These are phyloP conservation scores for Venustampulla echinocandica DNA, from an alignment of 495 filamentous ascomycete genomes.

Conservation along the genomic window DNA sequence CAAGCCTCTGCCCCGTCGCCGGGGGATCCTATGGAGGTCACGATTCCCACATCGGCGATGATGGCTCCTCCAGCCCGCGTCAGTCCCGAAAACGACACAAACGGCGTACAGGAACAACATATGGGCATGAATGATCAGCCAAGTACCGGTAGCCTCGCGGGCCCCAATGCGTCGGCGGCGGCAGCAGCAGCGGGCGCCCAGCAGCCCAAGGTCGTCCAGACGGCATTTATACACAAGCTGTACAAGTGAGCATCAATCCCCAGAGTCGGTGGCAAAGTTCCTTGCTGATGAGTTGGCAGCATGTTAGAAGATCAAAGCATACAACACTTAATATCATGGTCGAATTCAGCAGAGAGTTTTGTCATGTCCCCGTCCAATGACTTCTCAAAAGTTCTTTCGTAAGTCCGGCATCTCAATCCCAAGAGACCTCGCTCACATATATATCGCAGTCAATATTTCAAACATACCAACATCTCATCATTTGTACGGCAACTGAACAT, in stretches of 20 bases:
- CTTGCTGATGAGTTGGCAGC: slow-evolving; percentile 45
- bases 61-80: slow-evolving; percentile 22
- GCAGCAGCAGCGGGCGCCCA: slow-evolving; percentile 82
- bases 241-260: slow-evolving; percentile 68
- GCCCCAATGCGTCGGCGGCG: slow-evolving; percentile 27
- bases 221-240: slow-evolving; percentile 98
- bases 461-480: slow-evolving; percentile 97
- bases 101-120: slow-evolving; percentile 24
- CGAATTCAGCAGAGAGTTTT: slow-evolving; percentile 86
- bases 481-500: slow-evolving; percentile 98
- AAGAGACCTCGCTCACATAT: slow-evolving; percentile 17
- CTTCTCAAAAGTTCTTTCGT: slow-evolving; percentile 98
- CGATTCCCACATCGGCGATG: slow-evolving; percentile 14
- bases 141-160: slow-evolving; percentile 19
- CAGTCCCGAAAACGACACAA: slow-evolving; percentile 23
- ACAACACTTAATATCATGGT: slow-evolving; percentile 95
- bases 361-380: slow-evolving; percentile 96
- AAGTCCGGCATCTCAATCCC: slow-evolving; percentile 29
- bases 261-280: slow-evolving; percentile 3
- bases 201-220: slow-evolving; percentile 96
- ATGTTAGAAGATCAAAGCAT: slow-evolving; percentile 94
- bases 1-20: slow-evolving; percentile 20
- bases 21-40: slow-evolving; percentile 24
- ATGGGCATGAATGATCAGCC: slow-evolving; percentile 21
- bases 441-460: slow-evolving; percentile 75